Conservation (phyloP, 1,284 basidiomycete genomes). For the Ustilago cynodontis region DNA sequence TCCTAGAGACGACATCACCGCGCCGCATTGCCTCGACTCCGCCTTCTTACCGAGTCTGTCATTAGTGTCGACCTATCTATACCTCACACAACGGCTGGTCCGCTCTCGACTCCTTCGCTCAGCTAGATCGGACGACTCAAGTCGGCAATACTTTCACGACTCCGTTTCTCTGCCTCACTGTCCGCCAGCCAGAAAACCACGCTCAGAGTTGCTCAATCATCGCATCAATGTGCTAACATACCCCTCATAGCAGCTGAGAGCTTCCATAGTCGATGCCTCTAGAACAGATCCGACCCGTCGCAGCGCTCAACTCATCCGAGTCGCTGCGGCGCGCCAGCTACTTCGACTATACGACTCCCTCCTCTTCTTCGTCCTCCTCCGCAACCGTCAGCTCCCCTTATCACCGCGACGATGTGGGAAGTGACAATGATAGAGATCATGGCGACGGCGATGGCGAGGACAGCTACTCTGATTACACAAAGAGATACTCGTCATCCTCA, state of each 20-base stretch:
- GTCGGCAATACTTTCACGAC: neutral
- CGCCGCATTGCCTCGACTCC: neutral
- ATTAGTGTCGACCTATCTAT: neutral
- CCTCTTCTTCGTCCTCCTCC: neutral
- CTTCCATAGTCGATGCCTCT: slow-evolving; percentile 45
- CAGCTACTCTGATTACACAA: slow-evolving; percentile 14
- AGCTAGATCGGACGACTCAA: neutral
- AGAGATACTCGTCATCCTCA: slow-evolving; percentile 22
- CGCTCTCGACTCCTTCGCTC: slow-evolving; percentile 6
- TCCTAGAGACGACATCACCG: neutral
- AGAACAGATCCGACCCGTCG: slow-evolving; percentile 54
- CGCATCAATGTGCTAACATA: slow-evolving; percentile 28
- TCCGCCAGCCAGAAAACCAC: neutral
- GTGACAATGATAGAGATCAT: slow-evolving; percentile 26
- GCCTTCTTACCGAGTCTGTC: neutral
- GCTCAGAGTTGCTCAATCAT: neutral
- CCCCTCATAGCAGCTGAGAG: slow-evolving; percentile 6
- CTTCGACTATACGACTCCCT: slow-evolving; percentile 23
- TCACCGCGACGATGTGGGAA: slow-evolving; percentile 21
- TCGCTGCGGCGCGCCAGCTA: slow-evolving; percentile 46
- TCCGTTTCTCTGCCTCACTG: neutral
- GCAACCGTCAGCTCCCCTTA: slow-evolving; percentile 4
- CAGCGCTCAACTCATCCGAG: slow-evolving; percentile 50
- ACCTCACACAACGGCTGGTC: slow-evolving; percentile 7
- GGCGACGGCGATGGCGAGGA: slow-evolving; percentile 28